Conservation (phyloP, 2,329 filamentous ascomycete genomes). For the Colletotrichum musicola region DNA sequence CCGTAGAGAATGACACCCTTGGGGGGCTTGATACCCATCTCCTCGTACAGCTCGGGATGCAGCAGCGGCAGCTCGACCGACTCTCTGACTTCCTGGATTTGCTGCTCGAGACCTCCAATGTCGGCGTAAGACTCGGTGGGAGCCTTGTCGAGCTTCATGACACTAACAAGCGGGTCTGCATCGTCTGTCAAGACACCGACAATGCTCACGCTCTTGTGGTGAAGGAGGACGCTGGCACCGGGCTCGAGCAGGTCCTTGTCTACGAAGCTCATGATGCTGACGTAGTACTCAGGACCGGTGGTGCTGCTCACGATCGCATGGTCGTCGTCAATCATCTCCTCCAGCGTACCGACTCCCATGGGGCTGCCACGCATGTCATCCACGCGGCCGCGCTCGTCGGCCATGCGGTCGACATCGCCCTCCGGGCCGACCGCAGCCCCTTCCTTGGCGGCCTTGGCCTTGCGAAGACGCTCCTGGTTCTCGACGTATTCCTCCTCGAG, state of each 20-base stretch:
- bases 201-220: conserved; percentile 98
- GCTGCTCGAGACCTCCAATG: conserved; percentile 93
- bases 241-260: conserved; percentile 98
- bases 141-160: conserved; percentile 99
- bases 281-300: conserved; percentile 98
- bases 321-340: conserved; percentile 99
- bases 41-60: conserved; percentile 97
- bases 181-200: conserved; percentile 98
- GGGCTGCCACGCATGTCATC: conserved; percentile 99
- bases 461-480: conserved; percentile 96
- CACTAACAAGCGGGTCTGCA: conserved; percentile 92
- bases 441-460: conserved; percentile 86
- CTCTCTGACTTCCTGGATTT: conserved; percentile 98
- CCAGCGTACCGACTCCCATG: conserved; percentile 97
- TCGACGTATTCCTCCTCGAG: conserved; percentile 99
- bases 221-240: conserved; percentile 92
- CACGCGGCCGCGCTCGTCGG: conserved; percentile 93
- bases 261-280: conserved; percentile 99
- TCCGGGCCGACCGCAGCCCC: conserved; percentile 78
- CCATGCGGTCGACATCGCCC: conserved; percentile 82
- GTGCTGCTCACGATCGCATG: conserved; percentile 98
- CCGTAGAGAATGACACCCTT: conserved; percentile 99
- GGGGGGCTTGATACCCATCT: conserved; percentile 99
- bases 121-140: conserved; percentile 98
- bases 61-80: conserved; percentile 95